Conservation (phyloP, 768 basidiomycete genomes). For the Phaeolepiota aurea region DNA sequence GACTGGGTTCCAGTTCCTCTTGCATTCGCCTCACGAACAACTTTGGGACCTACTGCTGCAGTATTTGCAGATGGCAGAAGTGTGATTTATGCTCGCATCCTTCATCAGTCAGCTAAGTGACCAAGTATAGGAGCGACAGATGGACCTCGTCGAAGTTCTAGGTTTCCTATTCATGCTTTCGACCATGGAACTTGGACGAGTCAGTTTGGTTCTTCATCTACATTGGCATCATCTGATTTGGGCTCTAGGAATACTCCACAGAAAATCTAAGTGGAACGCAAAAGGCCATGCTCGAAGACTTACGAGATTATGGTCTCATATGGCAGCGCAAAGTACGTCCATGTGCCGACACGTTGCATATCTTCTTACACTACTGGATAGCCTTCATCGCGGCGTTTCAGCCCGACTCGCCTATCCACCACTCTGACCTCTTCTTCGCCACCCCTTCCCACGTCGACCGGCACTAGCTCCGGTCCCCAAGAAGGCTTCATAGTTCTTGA, state of each 20-base stretch:
- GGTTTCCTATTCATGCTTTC: conserved; percentile 96
- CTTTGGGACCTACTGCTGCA: conserved; percentile 91
- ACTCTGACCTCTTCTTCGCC: conserved; percentile 90
- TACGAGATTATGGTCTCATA: conserved; percentile 90
- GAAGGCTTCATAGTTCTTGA: conserved; percentile 95
- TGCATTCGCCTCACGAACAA: conserved; percentile 91
- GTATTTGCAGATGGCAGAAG: conserved; percentile 83
- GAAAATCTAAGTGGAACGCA: conserved; percentile 75
- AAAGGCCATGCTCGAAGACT: conserved; percentile 81
- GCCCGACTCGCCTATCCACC: conserved; percentile 90
- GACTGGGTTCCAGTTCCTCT: conserved; percentile 90
- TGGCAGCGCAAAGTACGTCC: conserved; percentile 69
- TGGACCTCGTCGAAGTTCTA: conserved; percentile 90
- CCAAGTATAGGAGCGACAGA: conserved; percentile 59
- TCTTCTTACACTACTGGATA: conserved; percentile 22
- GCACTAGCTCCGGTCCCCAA: conserved; percentile 47
- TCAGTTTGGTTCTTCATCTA: conserved; percentile 24
- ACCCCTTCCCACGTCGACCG: conserved; percentile 57
- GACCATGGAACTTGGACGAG: conserved; percentile 89
- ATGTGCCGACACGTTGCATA: conserved; percentile 11
- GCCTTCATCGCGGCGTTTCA: conserved; percentile 76
- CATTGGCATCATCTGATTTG: conserved; percentile 8
- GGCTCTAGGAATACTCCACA: conserved; percentile 76
- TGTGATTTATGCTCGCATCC: conserved; percentile 20
- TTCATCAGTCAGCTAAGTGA: conserved; percentile 11